A percentile compares a stretch with the other conserved stretches of the same genome.
Conservation (phyloP, 768 basidiomycete species). For the Macrolepiota albuminosa region DNA sequence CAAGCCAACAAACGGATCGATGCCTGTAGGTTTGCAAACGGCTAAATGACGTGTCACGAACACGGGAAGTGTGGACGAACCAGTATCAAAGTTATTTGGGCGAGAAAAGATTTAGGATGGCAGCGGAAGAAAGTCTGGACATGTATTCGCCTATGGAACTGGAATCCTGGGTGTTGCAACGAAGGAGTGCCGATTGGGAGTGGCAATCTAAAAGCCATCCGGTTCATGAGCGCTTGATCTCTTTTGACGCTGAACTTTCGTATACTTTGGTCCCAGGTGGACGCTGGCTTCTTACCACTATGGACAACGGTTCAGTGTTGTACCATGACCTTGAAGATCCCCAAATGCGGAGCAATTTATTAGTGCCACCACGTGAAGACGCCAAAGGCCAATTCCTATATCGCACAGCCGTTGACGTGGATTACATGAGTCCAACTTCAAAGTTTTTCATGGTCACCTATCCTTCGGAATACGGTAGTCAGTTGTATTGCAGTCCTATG, state of each 20-base stretch:
- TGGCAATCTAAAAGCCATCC: not conserved
- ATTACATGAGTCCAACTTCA: not conserved
- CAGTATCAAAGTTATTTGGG: no score
- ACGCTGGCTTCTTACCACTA: not conserved
- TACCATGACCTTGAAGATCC: no score
- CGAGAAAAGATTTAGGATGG: no score
- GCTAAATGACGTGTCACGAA: not conserved
- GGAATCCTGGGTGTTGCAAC: not conserved
- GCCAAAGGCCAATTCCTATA: no score
- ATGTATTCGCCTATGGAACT: no score
- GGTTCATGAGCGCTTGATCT: not conserved
- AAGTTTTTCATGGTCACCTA: not conserved
- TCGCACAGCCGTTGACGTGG: no score
- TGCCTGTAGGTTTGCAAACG: not conserved
- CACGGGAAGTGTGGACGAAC: no score
- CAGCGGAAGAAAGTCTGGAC: no score
- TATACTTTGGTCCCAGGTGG: not conserved
- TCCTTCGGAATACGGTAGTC: no score
- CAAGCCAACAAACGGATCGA: not conserved
- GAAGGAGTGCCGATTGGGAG: not conserved
- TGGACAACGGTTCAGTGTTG: no score
- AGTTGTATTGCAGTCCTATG: not conserved
- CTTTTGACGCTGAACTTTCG: not conserved
- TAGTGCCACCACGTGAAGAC: no score
- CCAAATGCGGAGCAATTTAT: no score